Conservation (phyloP, 2,329 filamentous ascomycete genomes). For the Shiraia sp. region DNA sequence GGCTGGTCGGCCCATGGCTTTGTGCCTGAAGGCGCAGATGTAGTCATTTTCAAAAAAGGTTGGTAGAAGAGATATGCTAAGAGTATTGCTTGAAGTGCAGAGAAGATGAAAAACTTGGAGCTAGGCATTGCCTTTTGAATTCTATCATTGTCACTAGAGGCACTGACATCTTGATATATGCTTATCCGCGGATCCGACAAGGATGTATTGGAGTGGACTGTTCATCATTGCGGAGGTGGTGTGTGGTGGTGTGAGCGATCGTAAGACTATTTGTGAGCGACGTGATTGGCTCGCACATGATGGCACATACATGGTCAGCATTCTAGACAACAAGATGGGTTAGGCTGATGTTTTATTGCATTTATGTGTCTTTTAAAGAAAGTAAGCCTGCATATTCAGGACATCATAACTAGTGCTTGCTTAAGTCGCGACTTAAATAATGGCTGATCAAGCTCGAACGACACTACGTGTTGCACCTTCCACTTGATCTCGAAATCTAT, state of each 20-base stretch:
- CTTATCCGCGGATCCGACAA: not conserved
- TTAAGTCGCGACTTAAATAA: too few relatives aligned
- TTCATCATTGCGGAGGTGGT: constrained; percentile 13
- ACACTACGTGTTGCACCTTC: too few relatives aligned
- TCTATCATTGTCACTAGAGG: not conserved
- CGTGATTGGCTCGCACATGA: constrained; percentile 3
- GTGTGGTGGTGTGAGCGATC: constrained; percentile 19
- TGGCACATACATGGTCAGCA: too few relatives aligned
- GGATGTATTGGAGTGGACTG: constrained; percentile 1
- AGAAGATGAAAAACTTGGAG: constrained; percentile 6
- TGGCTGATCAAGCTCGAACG: too few relatives aligned
- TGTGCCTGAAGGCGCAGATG: constrained; percentile 5
- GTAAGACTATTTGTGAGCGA: constrained; percentile 8
- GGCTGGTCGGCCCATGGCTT: constrained; percentile 39
- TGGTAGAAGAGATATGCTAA: constrained; percentile 7
- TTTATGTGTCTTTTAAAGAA: too few relatives aligned
- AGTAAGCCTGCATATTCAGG: too few relatives aligned
- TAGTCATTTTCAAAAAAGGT: constrained; percentile 8
- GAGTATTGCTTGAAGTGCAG: constrained; percentile 5
- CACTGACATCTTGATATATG: not conserved
- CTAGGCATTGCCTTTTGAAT: constrained; percentile 6
- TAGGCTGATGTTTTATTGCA: too few relatives aligned
- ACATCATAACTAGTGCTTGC: too few relatives aligned
- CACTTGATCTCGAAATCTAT: too few relatives aligned
- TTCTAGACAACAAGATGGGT: too few relatives aligned